Conservation (phyloP, 805 yeast genomes). For the Metschnikowia drakensbergensis region DNA sequence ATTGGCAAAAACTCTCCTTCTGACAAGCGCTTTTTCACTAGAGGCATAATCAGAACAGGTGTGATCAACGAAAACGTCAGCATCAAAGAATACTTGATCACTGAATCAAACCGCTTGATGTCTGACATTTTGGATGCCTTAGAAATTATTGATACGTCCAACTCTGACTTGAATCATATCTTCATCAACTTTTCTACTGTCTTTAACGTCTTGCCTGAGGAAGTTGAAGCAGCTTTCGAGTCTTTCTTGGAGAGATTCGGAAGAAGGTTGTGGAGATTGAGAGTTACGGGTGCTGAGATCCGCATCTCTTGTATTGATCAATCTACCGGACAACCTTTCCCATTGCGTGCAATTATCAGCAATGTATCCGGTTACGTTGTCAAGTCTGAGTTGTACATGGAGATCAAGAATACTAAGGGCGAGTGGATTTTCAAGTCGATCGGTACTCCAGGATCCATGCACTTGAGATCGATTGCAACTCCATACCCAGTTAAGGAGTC, state of each 20-base stretch:
- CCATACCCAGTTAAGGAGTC: constrained; percentile 98
- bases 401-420: constrained; percentile 85
- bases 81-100: constrained; percentile 88
- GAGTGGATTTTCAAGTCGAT: constrained; percentile 97
- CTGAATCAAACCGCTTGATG: constrained; percentile 96
- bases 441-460: constrained; percentile 96
- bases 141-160: constrained; percentile 89
- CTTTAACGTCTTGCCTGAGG: constrained; percentile 89
- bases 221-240: constrained; percentile 96
- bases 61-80: constrained; percentile 89
- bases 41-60: constrained; percentile 97
- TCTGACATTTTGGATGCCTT: constrained; percentile 91
- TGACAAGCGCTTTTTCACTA: constrained; percentile 92
- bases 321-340: constrained; percentile 82
- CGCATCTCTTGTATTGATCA: constrained; percentile 94
- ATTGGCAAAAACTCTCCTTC: constrained; percentile 88
- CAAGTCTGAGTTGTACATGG: constrained; percentile 90
- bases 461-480: constrained; percentile 88
- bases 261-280: constrained; percentile 90
- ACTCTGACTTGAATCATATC: constrained; percentile 94
- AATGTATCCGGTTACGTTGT: constrained; percentile 97
- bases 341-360: constrained; percentile 93
- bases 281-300: constrained; percentile 96
- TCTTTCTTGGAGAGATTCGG: constrained; percentile 98
- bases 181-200: constrained; percentile 96